These are phyloP conservation scores for Nymphaea thermarum DNA, from an alignment of 164 flowering plant species.

Conservation along the genomic window DNA sequence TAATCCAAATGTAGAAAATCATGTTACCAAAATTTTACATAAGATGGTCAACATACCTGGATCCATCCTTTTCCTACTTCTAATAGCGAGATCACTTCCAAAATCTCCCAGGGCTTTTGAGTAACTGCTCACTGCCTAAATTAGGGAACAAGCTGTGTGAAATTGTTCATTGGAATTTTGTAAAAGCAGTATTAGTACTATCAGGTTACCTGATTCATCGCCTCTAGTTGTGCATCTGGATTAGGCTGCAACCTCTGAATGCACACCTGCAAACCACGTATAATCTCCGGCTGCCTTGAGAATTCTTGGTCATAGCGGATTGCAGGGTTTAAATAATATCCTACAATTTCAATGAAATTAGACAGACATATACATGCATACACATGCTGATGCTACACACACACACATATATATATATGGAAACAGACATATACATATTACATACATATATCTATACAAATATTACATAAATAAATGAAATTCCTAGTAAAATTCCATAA, in stretches of 20 bases:
- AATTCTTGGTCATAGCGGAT: slow-evolving; percentile 62
- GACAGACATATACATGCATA: neutral
- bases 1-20: neutral
- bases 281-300: slow-evolving; percentile 44
- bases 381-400: neutral
- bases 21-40: neutral
- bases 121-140: neutral
- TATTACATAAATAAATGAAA: too few species aligned
- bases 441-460: too few species aligned
- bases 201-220: neutral
- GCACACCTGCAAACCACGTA: slow-evolving; percentile 11
- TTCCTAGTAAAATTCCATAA: too few species aligned
- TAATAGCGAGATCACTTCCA: slow-evolving; percentile 78
- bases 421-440: too few species aligned
- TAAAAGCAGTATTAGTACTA: neutral
- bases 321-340: slow-evolving; percentile 75
- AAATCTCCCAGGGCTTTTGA: slow-evolving; percentile 39
- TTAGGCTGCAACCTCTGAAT: neutral
- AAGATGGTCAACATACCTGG: slow-evolving; percentile 38
- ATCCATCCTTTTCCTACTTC: slow-evolving; percentile 66
- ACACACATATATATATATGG: neutral
- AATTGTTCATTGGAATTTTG: neutral
- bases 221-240: neutral
- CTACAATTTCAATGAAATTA: slow-evolving; percentile 6
- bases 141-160: too few species aligned